phyloP scores from a whole-genome alignment of 495 filamentous ascomycete species.

The Monascus purpureus region DNA sequence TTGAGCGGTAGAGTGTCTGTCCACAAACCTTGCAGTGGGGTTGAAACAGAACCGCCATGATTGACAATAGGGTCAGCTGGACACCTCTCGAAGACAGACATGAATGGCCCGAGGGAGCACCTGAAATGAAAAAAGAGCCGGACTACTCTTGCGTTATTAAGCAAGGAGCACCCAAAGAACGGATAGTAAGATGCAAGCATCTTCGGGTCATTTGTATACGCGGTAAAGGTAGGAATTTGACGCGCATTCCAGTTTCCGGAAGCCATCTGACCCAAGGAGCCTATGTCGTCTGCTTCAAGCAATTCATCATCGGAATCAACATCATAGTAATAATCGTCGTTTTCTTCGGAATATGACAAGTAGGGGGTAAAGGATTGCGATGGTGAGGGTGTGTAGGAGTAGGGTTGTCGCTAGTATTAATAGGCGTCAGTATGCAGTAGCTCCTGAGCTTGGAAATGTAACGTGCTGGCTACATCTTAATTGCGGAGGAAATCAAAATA shows the following conservation, averaged over 20 bases:
- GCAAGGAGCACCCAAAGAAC: conserved; percentile 58
- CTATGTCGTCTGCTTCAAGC: conserved; percentile 40
- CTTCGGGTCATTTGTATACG: conserved; percentile 51
- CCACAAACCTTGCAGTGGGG: conserved; percentile 67
- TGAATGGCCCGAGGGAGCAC: conserved; percentile 69
- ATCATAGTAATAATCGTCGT: conserved; percentile 47
- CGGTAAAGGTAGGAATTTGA: conserved; percentile 45
- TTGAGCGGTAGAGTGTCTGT: conserved; percentile 77
- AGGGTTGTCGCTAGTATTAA: too few species aligned
- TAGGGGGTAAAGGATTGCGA: conserved; percentile 8
- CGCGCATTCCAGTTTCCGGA: conserved; percentile 37
- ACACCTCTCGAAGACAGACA: conserved; percentile 81
- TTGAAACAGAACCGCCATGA: conserved; percentile 50
- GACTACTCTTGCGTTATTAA: conserved; percentile 72
- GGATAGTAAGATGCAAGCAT: conserved; percentile 70
- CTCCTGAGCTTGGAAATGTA: too few species aligned
- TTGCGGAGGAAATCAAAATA: too few species aligned
- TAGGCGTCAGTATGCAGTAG: too few species aligned
- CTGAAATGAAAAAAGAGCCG: conserved; percentile 89
- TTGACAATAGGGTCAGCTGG: conserved; percentile 63
- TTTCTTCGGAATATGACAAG: conserved; percentile 27
- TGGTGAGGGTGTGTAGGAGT: too few species aligned
- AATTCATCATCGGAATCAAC: conserved; percentile 58
- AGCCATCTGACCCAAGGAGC: conserved; percentile 29
- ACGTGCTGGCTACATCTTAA: too few species aligned